Conservation (phyloP, 495 filamentous ascomycete genomes). For the Elaphomyces granulatus region DNA sequence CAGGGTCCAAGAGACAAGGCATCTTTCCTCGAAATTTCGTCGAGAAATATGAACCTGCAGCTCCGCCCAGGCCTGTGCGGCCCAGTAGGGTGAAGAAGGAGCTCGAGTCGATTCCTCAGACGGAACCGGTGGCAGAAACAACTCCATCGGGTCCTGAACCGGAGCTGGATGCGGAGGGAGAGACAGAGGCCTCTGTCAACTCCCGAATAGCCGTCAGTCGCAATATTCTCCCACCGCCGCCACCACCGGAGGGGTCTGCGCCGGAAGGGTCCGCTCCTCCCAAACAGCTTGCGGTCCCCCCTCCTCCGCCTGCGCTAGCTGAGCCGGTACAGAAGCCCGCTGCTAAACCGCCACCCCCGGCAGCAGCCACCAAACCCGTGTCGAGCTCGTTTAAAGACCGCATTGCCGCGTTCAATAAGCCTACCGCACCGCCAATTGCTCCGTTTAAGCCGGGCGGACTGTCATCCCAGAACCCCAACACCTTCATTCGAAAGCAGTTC, state of each 20-base stretch:
- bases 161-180: conserved; percentile 20
- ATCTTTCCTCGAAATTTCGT: conserved; percentile 97
- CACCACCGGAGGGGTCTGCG: conserved; percentile 15
- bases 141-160: conserved; percentile 22
- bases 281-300: conserved; percentile 13
- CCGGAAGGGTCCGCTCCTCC: conserved; percentile 30
- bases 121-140: conserved; percentile 28
- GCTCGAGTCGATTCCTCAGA: conserved; percentile 22
- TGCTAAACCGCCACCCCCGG: conserved; percentile 39
- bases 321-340: conserved; percentile 32
- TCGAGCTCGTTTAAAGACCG: conserved; percentile 78
- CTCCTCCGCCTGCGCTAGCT: conserved; percentile 17
- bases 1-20: conserved; percentile 62
- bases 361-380: conserved; percentile 62
- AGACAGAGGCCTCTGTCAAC: conserved; percentile 19
- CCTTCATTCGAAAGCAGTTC: conserved; percentile 96
- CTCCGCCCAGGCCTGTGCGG: conserved; percentile 72
- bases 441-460: conserved; percentile 70
- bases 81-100: conserved; percentile 61
- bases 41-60: conserved; percentile 80
- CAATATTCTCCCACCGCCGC: background rate
- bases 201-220: conserved; percentile 7
- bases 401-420: conserved; percentile 92
- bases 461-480: conserved; percentile 38
- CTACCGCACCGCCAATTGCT: conserved; percentile 66